phyloP scores from a whole-genome alignment of 305 asterid genomes.

The Solanum hybrid region DNA sequence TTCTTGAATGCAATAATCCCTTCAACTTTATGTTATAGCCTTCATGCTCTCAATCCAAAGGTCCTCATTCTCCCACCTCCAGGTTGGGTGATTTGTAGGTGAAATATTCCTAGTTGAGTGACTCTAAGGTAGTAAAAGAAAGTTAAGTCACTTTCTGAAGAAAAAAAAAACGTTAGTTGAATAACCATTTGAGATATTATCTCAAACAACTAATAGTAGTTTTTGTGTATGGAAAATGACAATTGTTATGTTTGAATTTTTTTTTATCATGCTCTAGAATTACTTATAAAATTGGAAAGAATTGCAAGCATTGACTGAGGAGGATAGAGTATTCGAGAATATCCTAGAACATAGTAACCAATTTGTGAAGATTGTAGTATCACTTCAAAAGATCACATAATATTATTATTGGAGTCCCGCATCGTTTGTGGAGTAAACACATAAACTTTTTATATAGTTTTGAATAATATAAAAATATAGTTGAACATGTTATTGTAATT shows the following conservation, averaged over 20 bases:
- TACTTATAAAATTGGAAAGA: background rate
- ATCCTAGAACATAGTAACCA: background rate
- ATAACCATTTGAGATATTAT: background rate
- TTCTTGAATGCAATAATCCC: background rate
- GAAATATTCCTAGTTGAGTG: background rate
- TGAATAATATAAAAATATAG: background rate
- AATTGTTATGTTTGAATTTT: background rate
- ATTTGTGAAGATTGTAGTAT: background rate
- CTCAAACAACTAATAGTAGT: background rate
- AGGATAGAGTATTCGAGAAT: background rate
- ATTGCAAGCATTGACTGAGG: background rate
- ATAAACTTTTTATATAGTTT: background rate
- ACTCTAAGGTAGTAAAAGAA: background rate
- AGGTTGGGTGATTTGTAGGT: background rate
- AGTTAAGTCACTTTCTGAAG: background rate
- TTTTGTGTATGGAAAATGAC: background rate
- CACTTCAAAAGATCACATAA: background rate
- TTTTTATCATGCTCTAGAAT: background rate
- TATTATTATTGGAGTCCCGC: background rate
- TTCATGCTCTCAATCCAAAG: background rate
- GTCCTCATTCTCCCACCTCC: background rate
- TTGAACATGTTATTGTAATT: background rate
- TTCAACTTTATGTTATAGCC: background rate
- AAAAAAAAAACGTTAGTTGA: background rate
- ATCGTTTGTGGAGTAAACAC: background rate